Percentiles rank a stretch among this genome's conserved stretches.
Conservation (phyloP, 305 asterid species). For the Coffea humblotiana region DNA sequence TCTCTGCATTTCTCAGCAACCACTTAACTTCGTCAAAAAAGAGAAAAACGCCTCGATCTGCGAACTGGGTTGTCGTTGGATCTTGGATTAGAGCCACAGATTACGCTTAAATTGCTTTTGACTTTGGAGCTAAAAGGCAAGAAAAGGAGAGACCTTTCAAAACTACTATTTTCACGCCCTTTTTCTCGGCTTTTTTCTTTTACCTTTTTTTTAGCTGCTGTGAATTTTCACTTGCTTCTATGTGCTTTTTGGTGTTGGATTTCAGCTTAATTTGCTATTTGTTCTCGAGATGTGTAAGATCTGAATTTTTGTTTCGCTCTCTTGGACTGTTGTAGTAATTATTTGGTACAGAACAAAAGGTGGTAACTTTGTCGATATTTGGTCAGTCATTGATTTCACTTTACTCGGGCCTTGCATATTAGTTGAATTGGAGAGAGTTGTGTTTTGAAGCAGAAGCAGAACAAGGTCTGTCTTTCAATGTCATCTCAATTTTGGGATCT, state of each 20-base stretch:
- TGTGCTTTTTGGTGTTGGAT: constrained; percentile 22
- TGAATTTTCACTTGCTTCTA: constrained; percentile 17
- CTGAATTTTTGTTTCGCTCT: constrained; percentile 23
- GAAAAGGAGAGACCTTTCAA: constrained; percentile 17
- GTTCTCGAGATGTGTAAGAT: constrained; percentile 29
- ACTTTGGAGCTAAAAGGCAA: constrained; percentile 36
- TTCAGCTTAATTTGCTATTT: constrained; percentile 22
- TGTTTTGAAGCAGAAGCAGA: constrained; percentile 22
- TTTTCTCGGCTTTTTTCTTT: constrained; percentile 12
- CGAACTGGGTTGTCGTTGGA: constrained; percentile 35
- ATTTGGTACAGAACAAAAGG: constrained; percentile 32
- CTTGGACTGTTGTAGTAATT: constrained; percentile 26
- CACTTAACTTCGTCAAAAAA: constrained; percentile 30
- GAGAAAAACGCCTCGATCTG: constrained; percentile 28
- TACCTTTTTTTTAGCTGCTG: constrained; percentile 1
- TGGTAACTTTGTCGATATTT: constrained; percentile 43
- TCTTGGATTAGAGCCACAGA: constrained; percentile 41
- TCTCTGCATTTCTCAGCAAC: constrained; percentile 39
- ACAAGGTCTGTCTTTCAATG: constrained; percentile 17
- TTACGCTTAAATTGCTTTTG: constrained; percentile 34
- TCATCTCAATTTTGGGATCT: constrained; percentile 9
- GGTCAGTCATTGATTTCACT: constrained; percentile 27
- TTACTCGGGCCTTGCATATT: constrained; percentile 32
- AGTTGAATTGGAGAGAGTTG: constrained; percentile 29
- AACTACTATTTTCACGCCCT: neutral